phyloP scores from a whole-genome alignment of 352 stramenopile species.

The Blastocystis sp. region DNA sequence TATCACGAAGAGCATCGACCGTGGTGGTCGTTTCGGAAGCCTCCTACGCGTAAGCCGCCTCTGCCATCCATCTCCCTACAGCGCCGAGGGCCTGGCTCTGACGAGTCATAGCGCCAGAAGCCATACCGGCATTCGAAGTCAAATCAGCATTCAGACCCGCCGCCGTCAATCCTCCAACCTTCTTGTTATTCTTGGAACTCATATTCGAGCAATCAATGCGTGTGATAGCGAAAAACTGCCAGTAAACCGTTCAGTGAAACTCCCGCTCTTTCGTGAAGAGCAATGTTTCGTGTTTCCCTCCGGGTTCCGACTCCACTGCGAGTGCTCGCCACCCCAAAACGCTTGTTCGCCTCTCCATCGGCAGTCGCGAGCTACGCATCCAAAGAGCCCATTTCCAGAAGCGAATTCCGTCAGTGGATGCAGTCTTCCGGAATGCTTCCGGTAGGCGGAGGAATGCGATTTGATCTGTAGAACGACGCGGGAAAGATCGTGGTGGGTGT shows the following conservation, averaged over 20 bases:
- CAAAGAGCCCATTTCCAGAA: slow-evolving; percentile 11
- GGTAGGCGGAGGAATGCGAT: neutral
- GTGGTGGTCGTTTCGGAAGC: neutral
- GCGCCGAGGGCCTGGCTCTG: slow-evolving; percentile 18
- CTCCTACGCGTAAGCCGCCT: slow-evolving; percentile 3
- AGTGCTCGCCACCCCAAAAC: neutral
- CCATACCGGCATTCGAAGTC: neutral
- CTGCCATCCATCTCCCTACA: neutral
- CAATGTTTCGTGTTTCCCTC: neutral
- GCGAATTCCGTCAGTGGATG: slow-evolving; percentile 32
- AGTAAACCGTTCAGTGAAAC: neutral
- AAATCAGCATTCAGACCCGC: slow-evolving; percentile 24
- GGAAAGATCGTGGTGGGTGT: slow-evolving; percentile 26
- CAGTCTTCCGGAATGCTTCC: neutral
- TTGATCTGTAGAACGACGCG: neutral
- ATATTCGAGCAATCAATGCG: neutral
- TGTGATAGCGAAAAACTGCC: slow-evolving; percentile 1
- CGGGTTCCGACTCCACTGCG: neutral
- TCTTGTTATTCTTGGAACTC: slow-evolving; percentile 39
- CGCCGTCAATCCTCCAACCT: neutral
- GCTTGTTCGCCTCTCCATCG: neutral
- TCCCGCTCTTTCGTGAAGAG: neutral
- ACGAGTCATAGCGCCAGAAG: slow-evolving; percentile 50
- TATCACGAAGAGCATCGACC: slow-evolving; percentile 27
- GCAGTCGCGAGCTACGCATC: neutral